A percentile compares a stretch with the other conserved stretches of the same genome.
These are phyloP conservation scores for Gloeophyllum trabeum DNA, from an alignment of 768 basidiomycete species.

Conservation along the genomic window DNA sequence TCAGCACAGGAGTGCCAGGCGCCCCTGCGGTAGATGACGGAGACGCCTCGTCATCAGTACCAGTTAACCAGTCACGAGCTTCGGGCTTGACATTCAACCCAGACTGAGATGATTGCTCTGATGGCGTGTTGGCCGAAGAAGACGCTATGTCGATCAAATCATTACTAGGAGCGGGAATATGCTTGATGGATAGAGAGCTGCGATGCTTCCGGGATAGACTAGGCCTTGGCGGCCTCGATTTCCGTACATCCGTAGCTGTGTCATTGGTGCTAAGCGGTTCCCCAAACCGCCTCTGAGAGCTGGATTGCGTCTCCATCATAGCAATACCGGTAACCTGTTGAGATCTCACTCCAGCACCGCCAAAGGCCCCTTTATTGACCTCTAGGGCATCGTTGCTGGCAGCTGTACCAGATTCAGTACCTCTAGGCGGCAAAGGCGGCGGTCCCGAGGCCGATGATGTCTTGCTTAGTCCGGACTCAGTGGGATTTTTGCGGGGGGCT, in stretches of 20 bases:
- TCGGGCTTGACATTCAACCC: too few species aligned
- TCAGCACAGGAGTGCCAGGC: constrained; percentile 33
- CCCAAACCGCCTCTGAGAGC: constrained; percentile 5
- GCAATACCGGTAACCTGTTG: constrained; percentile 44
- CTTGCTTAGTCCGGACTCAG: too few species aligned
- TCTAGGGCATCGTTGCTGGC: constrained; percentile 7
- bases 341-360: constrained; percentile 30
- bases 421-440: background rate
- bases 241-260: constrained; percentile 2
- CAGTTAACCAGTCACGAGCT: constrained; percentile 67
- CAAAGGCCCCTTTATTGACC: background rate
- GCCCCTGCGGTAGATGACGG: constrained; percentile 10
- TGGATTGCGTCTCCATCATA: constrained; percentile 28
- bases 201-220: constrained; percentile 37
- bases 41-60: constrained; percentile 36
- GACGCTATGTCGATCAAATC: constrained; percentile 7
- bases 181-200: constrained; percentile 35
- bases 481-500: too few species aligned
- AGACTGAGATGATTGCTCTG: too few species aligned
- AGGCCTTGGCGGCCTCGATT: constrained; percentile 24
- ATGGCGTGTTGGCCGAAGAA: background rate
- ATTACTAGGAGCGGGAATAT: constrained; percentile 7
- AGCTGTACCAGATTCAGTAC: constrained; percentile 1
- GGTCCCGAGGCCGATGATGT: constrained; percentile 4
- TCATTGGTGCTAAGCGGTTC: constrained; percentile 8